Percentiles rank a stretch among this genome's conserved stretches.
Evolutionary conservation across 1,284 basidiomycete species (phyloP).

Genomic region (Sporisorium exsertum): DNA sequence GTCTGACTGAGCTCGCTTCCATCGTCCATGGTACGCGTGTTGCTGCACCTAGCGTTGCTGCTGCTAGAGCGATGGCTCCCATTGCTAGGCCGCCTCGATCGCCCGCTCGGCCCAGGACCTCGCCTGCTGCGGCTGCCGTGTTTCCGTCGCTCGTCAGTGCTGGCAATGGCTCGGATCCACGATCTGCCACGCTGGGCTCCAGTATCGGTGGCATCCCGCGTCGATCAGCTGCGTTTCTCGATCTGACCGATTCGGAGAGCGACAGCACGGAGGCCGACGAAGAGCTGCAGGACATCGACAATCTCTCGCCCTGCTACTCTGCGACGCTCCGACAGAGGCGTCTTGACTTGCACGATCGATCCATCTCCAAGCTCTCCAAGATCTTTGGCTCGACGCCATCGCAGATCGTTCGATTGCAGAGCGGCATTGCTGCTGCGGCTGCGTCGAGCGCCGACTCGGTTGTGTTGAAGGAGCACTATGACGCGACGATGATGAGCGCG

Average conservation of each 20-base stretch:
- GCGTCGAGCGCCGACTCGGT: slow-evolving; percentile 9
- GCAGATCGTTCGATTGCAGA: slow-evolving; percentile 34
- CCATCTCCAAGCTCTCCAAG: slow-evolving; percentile 40
- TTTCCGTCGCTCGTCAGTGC: background rate
- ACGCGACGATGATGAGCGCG: too few species aligned
- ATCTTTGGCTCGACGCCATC: slow-evolving; percentile 50
- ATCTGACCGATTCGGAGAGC: slow-evolving; percentile 38
- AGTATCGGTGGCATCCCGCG: slow-evolving; percentile 16
- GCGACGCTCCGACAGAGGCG: slow-evolving; percentile 12
- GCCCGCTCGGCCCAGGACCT: slow-evolving; percentile 18
- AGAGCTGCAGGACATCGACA: slow-evolving; percentile 13
- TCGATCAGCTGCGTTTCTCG: slow-evolving; percentile 35
- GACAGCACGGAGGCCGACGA: slow-evolving; percentile 39
- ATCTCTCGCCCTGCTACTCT: slow-evolving; percentile 4
- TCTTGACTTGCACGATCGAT: slow-evolving; percentile 24
- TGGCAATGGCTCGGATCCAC: background rate
- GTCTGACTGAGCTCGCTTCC: slow-evolving; percentile 35
- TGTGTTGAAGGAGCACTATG: background rate
- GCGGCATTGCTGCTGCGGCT: slow-evolving; percentile 8
- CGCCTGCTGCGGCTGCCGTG: background rate
- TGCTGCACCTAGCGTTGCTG: background rate
- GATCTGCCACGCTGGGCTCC: slow-evolving; percentile 3
- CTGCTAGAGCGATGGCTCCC: background rate
- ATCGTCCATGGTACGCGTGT: slow-evolving; percentile 19
- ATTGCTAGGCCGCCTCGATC: slow-evolving; percentile 10